Conservation (phyloP, 208 protist species). For the Blastocrithidia nonstop region DNA sequence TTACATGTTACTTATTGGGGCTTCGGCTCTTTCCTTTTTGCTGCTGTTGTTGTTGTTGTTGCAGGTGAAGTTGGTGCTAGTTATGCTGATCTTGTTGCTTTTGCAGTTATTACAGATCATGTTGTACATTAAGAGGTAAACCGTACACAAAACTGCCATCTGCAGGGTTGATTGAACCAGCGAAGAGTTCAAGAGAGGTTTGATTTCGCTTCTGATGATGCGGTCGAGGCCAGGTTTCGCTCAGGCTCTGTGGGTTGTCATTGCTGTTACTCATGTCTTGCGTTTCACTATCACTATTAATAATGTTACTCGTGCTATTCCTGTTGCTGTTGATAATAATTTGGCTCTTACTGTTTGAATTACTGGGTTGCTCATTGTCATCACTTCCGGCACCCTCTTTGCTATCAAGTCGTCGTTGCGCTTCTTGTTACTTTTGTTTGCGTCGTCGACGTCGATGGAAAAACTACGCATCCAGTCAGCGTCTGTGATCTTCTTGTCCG, state of each 20-base stretch:
- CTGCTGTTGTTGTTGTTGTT: neutral
- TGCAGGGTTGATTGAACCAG: slow-evolving; percentile 29
- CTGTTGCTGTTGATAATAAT: too few relatives aligned
- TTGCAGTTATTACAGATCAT: neutral
- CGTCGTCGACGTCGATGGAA: neutral
- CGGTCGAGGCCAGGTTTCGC: too few relatives aligned
- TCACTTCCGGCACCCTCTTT: too few relatives aligned
- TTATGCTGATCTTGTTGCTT: neutral
- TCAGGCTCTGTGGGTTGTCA: too few relatives aligned
- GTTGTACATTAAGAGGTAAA: slow-evolving; percentile 11
- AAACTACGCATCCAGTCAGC: neutral
- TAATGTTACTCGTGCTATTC: too few relatives aligned
- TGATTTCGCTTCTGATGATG: too few relatives aligned
- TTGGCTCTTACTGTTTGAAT: slow-evolving; percentile 3
- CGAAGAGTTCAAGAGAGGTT: too few relatives aligned
- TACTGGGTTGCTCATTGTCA: too few relatives aligned
- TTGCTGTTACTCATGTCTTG: too few relatives aligned
- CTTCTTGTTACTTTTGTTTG: too few relatives aligned
- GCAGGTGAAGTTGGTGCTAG: neutral
- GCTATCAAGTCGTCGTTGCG: too few relatives aligned
- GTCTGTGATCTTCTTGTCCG: neutral
- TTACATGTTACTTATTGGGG: slow-evolving; percentile 9
- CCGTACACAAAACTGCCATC: slow-evolving; percentile 37
- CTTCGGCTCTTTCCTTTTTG: slow-evolving; percentile 4
- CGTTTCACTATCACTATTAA: too few relatives aligned